Evolutionary conservation across 306 rosid species (phyloP).

Genomic region (barrel medic (Medicago truncatula)): DNA sequence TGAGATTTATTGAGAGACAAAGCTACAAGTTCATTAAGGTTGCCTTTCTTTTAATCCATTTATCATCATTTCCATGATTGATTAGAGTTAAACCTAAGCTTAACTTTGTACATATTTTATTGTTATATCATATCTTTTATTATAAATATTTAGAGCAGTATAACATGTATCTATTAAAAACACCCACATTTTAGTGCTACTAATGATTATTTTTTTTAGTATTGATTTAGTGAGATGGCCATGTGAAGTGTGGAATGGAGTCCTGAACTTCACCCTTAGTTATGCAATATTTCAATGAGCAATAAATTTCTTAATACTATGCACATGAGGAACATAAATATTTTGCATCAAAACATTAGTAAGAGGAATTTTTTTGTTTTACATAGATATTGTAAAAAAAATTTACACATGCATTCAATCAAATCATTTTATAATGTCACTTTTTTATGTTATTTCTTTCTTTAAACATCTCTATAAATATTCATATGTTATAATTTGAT

Average conservation of each 20-base stretch:
- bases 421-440: too few relatives aligned
- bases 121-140: constrained; percentile 8
- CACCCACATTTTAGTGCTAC: background rate
- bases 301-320: too few relatives aligned
- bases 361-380: too few relatives aligned
- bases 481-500: too few relatives aligned
- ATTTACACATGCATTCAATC: too few relatives aligned
- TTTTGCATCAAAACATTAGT: background rate
- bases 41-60: constrained; percentile 30
- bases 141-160: constrained; percentile 35
- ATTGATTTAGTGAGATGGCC: constrained; percentile 5
- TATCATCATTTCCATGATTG: constrained; percentile 45
- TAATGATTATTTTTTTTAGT: background rate
- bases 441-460: too few relatives aligned
- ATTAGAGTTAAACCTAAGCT: constrained; percentile 24
- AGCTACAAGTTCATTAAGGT: background rate
- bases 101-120: constrained; percentile 32
- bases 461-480: too few relatives aligned
- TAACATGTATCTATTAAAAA: constrained; percentile 35
- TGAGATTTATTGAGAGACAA: background rate
- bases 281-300: background rate
- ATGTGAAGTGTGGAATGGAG: background rate
- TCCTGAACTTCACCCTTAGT: background rate
- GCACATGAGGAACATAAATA: background rate
- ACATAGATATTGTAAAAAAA: too few relatives aligned